Conservation (phyloP, 768 basidiomycete species). For the Ramaria rubella region DNA sequence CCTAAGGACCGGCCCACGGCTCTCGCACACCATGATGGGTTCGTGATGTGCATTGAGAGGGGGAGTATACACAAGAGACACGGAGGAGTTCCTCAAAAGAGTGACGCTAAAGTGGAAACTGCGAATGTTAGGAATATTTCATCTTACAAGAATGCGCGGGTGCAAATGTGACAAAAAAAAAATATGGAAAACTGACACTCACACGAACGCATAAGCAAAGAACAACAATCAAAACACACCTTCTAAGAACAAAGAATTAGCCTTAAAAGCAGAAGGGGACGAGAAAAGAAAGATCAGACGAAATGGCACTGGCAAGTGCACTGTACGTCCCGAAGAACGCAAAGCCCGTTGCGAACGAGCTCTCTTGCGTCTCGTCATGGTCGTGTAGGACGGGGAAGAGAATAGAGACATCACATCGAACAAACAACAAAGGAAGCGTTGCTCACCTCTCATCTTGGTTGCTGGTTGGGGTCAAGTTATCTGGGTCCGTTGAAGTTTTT, state of each 20-base stretch:
- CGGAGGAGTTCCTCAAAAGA: constrained; percentile 60
- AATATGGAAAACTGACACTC: no score
- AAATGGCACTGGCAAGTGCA: constrained; percentile 89
- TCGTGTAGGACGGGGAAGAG: constrained; percentile 92
- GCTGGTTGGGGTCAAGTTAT: not conserved
- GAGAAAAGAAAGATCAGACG: constrained; percentile 47
- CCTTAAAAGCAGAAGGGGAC: constrained; percentile 6
- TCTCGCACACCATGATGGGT: constrained; percentile 50
- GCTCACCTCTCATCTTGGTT: not conserved
- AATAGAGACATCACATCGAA: constrained; percentile 60
- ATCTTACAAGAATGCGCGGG: constrained; percentile 34
- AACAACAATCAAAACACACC: constrained; percentile 8
- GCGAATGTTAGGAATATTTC: constrained; percentile 66
- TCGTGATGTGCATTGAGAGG: constrained; percentile 48
- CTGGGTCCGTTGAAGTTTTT: not conserved
- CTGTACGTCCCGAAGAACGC: constrained; percentile 54
- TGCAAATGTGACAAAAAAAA: no score
- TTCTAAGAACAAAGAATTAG: not conserved
- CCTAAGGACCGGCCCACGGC: constrained; percentile 53
- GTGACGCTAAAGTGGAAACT: constrained; percentile 81
- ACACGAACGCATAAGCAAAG: constrained; percentile 17
- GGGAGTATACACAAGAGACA: constrained; percentile 65
- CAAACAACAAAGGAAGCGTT: not conserved
- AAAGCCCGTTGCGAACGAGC: constrained; percentile 67
- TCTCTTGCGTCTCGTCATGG: constrained; percentile 74